Base-by-base conservation (phyloP, 2,329 filamentous ascomycete genomes). In the Colletotrichum sp. region DNA sequence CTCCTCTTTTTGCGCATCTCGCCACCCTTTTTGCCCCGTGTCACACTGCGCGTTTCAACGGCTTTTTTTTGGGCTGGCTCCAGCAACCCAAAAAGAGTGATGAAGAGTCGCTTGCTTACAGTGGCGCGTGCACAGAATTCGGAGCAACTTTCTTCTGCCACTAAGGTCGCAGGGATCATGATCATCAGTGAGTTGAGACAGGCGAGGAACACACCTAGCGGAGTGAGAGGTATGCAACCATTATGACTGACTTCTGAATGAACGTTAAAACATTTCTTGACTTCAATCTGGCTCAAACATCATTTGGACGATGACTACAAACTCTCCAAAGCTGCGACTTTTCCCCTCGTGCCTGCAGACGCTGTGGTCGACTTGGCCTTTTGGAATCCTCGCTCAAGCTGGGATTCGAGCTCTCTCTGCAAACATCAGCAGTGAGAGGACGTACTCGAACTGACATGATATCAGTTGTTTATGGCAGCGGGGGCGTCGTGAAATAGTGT, bases 101-200 rank as follows among this genome's bases (percentile, higher is more conserved):
- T 5, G 15, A 9, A 18, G 36, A 39, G 8, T 16, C 36, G 36
- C 36, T 39, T 16, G 36, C 36, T 39, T 39, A 39, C 36, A 39
- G 36, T 52, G 44, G 44, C 8, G 44, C 44, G 44, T 52, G 44
- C 44, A 52, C 44, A 22, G 6, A 24, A 22, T 52, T 12, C 44
- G n/a, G 44, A 52, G 44, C 44, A 52, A 65, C 32, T 65, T 55
- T 71, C 75, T 39, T 79, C 81, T 80, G 80, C 44, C n/a, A 52
- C 44, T 22, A 52, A 52, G 12, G 44, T 52, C 44, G 12, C 44
- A 52, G 44, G 44, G 44, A 52, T 52, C 44, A 52, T 52, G 44
- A 52, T 22, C 44, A 52, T 52, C 44, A 52, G n/a, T 52, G n/a
- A 52, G 44, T 52, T 39, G 15, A 39, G 15, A 39, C 36, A 39